Evolutionary conservation across 441 rosid genomes (phyloP).

Genomic region (Lepidium campestre): DNA sequence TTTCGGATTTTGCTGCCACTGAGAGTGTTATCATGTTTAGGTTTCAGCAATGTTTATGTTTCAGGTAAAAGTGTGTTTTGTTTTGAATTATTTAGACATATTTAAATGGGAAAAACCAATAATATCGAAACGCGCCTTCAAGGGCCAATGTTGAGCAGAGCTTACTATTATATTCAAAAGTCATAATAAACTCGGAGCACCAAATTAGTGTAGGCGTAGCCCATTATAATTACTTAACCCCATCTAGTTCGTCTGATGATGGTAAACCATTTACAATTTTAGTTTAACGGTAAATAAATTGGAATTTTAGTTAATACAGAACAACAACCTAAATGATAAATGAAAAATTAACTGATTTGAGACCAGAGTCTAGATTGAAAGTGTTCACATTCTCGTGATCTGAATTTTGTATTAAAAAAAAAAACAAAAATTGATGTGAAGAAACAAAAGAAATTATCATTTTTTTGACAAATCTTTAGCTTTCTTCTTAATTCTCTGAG

Average conservation of each 20-base stretch:
- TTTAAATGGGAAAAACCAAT: neutral
- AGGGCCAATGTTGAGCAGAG: neutral
- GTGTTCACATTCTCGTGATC: neutral
- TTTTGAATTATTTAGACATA: neutral
- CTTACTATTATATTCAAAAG: neutral
- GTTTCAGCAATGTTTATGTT: slow-evolving; percentile 14
- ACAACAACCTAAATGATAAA: too few relatives aligned
- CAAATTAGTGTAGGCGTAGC: neutral
- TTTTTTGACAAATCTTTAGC: slow-evolving; percentile 16
- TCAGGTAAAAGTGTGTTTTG: slow-evolving; percentile 16
- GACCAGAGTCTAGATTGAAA: neutral
- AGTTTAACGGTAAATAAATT: too few relatives aligned
- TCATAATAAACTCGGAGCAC: neutral
- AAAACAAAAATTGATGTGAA: slow-evolving; percentile 12
- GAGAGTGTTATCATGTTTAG: slow-evolving; percentile 30
- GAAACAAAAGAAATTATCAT: neutral
- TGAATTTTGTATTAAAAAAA: neutral
- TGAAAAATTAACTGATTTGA: neutral
- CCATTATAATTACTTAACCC: neutral
- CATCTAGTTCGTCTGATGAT: neutral
- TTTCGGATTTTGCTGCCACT: neutral
- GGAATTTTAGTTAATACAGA: neutral
- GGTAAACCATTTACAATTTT: too few relatives aligned
- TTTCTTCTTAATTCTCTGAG: slow-evolving; percentile 23
- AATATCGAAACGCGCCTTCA: slow-evolving; percentile 2